Conservation (phyloP, 495 filamentous ascomycete genomes). For the Talaromyces proteolyticus region DNA sequence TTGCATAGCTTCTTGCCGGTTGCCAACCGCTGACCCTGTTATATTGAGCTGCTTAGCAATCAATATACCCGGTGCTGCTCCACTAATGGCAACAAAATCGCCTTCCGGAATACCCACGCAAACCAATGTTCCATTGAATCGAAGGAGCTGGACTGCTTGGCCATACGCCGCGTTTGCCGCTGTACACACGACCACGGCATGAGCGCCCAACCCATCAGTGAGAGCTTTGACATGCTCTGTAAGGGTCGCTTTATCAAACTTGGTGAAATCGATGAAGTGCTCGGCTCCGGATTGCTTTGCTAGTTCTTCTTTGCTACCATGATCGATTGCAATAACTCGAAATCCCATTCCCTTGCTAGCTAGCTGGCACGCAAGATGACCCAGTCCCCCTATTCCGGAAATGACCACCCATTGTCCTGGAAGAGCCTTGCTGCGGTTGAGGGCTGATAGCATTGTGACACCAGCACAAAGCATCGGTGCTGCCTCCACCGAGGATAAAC, state of each 20-base stretch:
- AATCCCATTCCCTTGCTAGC: constrained; percentile 55
- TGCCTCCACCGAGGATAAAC: constrained; percentile 37
- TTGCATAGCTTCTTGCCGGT: constrained; percentile 60
- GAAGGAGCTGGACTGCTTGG: constrained; percentile 49
- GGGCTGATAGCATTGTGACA: constrained; percentile 51
- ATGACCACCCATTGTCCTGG: constrained; percentile 44
- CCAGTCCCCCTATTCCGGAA: constrained; percentile 53
- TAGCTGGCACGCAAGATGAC: constrained; percentile 56
- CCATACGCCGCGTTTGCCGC: constrained; percentile 62
- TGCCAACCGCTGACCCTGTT: constrained; percentile 58
- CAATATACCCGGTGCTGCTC: constrained; percentile 44
- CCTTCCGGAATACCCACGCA: constrained; percentile 67
- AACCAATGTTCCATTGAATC: constrained; percentile 57
- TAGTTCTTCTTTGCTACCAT: constrained; percentile 55
- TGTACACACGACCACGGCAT: constrained; percentile 59
- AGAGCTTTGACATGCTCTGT: constrained; percentile 49
- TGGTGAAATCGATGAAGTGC: constrained; percentile 61
- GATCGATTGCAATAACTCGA: constrained; percentile 65
- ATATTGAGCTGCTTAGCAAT: constrained; percentile 50
- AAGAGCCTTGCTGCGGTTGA: constrained; percentile 33
- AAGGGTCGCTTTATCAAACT: constrained; percentile 44
- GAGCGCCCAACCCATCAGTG: constrained; percentile 58
- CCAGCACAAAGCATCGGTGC: constrained; percentile 54
- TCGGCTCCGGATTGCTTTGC: constrained; percentile 58
- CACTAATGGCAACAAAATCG: constrained; percentile 49